Evolutionary conservation across 257 asterid genomes (phyloP).

Genomic region (Penstemon newberryi): DNA sequence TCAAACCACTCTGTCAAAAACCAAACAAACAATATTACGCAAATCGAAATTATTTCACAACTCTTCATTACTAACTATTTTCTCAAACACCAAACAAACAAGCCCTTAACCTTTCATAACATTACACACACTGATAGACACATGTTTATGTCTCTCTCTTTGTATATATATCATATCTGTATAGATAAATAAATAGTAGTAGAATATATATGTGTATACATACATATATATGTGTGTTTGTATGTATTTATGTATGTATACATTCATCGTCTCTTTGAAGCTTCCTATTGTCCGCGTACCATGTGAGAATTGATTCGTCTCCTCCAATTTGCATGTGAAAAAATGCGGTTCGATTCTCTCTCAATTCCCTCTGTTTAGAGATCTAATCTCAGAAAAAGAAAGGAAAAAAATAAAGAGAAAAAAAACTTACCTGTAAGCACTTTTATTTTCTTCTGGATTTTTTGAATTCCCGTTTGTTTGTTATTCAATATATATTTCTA

Average conservation of each 20-base stretch:
- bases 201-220: neutral
- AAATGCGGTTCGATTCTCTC: constrained; percentile 31
- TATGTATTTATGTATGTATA: neutral
- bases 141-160: constrained; percentile 20
- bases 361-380: constrained; percentile 28
- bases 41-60: no score
- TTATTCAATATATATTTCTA: constrained; percentile 9
- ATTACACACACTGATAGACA: constrained; percentile 31
- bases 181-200: no score
- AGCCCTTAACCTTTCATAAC: neutral
- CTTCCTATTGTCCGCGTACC: constrained; percentile 30
- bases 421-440: constrained; percentile 37
- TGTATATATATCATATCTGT: constrained; percentile 7
- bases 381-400: constrained; percentile 36
- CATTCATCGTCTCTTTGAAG: constrained; percentile 41
- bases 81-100: no score
- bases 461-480: constrained; percentile 24
- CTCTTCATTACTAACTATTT: no score
- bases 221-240: neutral
- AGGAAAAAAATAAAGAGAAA: neutral
- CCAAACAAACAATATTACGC: no score
- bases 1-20: no score
- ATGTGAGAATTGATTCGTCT: constrained; percentile 45
- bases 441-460: constrained; percentile 24
- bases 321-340: constrained; percentile 31